Evolutionary conservation across 1,284 basidiomycete species (phyloP).

Genomic region (Cutaneotrichosporon dermatis): DNA sequence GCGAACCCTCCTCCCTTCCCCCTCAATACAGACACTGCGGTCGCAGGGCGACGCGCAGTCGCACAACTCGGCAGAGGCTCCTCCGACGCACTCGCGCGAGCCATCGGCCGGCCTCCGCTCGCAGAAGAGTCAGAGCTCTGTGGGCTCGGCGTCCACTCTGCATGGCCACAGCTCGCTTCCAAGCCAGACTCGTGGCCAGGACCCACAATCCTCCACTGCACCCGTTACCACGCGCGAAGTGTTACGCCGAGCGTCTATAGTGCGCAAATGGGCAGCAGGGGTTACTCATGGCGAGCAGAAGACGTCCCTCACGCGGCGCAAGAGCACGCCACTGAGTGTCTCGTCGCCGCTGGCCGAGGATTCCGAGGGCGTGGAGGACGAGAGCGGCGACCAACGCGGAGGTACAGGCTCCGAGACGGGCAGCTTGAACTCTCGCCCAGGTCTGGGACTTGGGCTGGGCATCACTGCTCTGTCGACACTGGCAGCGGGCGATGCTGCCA

Average conservation of each 20-base stretch:
- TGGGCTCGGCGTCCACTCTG: constrained; percentile 8
- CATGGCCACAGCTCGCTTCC: not conserved
- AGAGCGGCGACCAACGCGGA: not conserved
- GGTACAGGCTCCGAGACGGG: not conserved
- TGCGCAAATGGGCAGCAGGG: constrained; percentile 20
- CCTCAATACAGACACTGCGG: not conserved
- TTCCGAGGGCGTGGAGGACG: not conserved
- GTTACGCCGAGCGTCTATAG: constrained; percentile 14
- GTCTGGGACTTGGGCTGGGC: constrained; percentile 3
- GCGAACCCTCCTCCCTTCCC: not conserved
- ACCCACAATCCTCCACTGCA: too few relatives aligned
- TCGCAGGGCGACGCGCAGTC: too few relatives aligned
- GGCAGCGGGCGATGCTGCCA: too few relatives aligned
- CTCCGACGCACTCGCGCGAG: not conserved
- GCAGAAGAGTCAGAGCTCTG: constrained; percentile 8
- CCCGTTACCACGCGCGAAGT: not conserved
- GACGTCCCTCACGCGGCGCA: not conserved
- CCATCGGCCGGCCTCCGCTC: not conserved
- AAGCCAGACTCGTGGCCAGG: too few relatives aligned
- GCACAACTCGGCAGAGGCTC: too few relatives aligned
- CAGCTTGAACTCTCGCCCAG: not conserved
- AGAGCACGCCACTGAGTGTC: not conserved
- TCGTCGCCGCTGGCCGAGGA: not conserved
- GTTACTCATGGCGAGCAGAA: constrained; percentile 3
- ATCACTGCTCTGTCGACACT: too few relatives aligned